Evolutionary conservation across 495 filamentous ascomycete genomes (phyloP).

Genomic region (Lasiosphaeria hispida): DNA sequence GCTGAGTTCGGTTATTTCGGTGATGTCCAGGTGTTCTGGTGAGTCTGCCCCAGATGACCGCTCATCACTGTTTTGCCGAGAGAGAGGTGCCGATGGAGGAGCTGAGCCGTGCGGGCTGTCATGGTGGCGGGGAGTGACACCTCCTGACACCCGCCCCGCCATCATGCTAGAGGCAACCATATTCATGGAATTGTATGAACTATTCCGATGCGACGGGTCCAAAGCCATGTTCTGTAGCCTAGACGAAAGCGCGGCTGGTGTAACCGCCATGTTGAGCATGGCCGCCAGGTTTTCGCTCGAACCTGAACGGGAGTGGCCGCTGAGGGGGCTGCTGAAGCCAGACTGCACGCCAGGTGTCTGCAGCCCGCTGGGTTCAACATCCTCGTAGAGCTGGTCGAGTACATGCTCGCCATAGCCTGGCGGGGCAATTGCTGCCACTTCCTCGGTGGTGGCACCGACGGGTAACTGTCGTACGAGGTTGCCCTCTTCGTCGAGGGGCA

Average conservation of each 20-base stretch:
- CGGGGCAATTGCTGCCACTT: conserved; percentile 60
- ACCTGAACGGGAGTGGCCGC: conserved; percentile 67
- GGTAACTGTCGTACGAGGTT: conserved; percentile 59
- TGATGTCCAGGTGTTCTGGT: conserved; percentile 62
- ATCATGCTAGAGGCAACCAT: conserved; percentile 25
- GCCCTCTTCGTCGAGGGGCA: conserved; percentile 78
- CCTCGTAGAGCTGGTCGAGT: conserved; percentile 84
- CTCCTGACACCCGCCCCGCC: conserved; percentile 23
- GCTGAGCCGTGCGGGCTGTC: conserved; percentile 31
- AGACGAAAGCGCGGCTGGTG: conserved; percentile 60
- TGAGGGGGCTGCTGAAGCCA: conserved; percentile 72
- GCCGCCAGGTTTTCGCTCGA: conserved; percentile 74
- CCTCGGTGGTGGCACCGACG: conserved; percentile 29
- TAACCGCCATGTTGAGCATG: conserved; percentile 44
- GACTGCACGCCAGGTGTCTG: conserved; percentile 72
- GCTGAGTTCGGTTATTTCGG: conserved; percentile 61
- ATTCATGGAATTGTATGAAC: conserved; percentile 33
- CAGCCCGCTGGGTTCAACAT: conserved; percentile 71
- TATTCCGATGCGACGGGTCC: conserved; percentile 35
- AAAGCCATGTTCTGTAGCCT: conserved; percentile 59
- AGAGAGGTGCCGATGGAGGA: conserved; percentile 39
- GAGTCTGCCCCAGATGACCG: conserved; percentile 19
- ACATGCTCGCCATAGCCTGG: conserved; percentile 85
- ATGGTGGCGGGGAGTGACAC: conserved; percentile 29
- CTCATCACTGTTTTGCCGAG: conserved; percentile 64